Evolutionary conservation across 2,329 filamentous ascomycete species (phyloP), one percentile per base, ranked within the genome.

Genomic region (Shiraia sp.): DNA sequence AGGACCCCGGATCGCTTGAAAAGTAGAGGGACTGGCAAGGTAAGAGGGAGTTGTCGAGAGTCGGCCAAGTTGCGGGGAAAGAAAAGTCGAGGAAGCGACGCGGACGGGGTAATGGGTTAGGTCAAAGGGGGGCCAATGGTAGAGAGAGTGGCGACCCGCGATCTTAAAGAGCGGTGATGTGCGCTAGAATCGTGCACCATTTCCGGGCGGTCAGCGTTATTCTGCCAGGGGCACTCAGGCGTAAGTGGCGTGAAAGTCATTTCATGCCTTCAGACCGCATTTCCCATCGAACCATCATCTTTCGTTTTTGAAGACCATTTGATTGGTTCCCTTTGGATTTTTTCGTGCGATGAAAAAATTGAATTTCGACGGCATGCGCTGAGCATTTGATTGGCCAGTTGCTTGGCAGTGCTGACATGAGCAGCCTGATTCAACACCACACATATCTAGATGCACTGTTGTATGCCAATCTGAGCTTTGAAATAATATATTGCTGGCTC

Each of bases 211-310:
- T 49, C 36, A 50, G 36, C n/a, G 26, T 43, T 28, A 22, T 63
- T 59, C 49, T 57, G 57, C 53, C 55, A 59, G 55, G 58, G 59
- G 57, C 26, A 43, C 12, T 27, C 46, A 36, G 37, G 45, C 34
- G 31, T 29, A 27, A 46, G 46, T 60, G 61, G 61, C 62, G 63
- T 62, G 60, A 65, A 61, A 15, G 47, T 66, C 60, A 57, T 56
- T 47, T 55, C 51, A 65, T 43, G 36, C 29, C 24, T 25, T 23
- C 16, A 31, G 15, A 24, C 22, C 29, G 23, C 10, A 16, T 17
- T 7, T n/a, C 24, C 7, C 19, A 37, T 58, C 55, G 57, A 44
- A 53, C 53, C 47, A 56, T 39, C 16, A 25, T 49, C 44, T 42
- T 32, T 34, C 35, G 36, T 42, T 40, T 33, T 12, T 23, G 28